Conservation (phyloP, 2,329 filamentous ascomycete genomes). For the Ciborinia camelliae region DNA sequence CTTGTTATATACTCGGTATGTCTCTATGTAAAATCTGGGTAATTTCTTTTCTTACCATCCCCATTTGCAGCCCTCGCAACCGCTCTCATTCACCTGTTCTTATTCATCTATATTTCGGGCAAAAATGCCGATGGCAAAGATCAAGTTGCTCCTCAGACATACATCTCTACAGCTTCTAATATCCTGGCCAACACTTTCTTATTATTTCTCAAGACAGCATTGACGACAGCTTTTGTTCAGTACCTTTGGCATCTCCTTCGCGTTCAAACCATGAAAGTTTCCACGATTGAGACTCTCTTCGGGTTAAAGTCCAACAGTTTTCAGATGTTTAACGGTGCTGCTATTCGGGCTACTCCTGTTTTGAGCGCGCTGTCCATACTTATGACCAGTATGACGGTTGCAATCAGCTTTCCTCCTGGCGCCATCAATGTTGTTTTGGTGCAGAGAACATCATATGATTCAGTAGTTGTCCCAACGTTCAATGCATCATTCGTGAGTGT, state of each 20-base stretch:
- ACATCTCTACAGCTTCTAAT: slow-evolving; percentile 30
- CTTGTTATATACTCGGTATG: slow-evolving; percentile 21
- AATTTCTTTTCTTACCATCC: not conserved
- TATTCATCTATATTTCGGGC: slow-evolving; percentile 29
- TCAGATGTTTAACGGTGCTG: slow-evolving; percentile 18
- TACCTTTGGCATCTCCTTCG: slow-evolving; percentile 30
- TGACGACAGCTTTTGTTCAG: slow-evolving; percentile 26
- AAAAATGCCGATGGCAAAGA: slow-evolving; percentile 27
- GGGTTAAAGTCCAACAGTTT: slow-evolving; percentile 26
- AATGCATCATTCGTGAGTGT: slow-evolving; percentile 29
- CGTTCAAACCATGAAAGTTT: slow-evolving; percentile 28
- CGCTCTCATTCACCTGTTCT: slow-evolving; percentile 21
- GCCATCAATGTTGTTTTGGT: slow-evolving; percentile 25
- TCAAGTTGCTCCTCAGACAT: slow-evolving; percentile 26
- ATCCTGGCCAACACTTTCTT: slow-evolving; percentile 30
- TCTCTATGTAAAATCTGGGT: not conserved
- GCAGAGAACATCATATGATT: slow-evolving; percentile 12
- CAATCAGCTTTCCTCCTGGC: slow-evolving; percentile 28
- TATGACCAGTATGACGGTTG: slow-evolving; percentile 24
- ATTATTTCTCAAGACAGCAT: slow-evolving; percentile 20
- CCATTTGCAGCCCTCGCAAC: slow-evolving; percentile 25
- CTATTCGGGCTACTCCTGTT: slow-evolving; percentile 23
- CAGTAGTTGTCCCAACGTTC: slow-evolving; percentile 23
- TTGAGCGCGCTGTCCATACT: slow-evolving; percentile 25
- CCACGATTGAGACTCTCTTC: slow-evolving; percentile 29